Percentiles rank a stretch among this genome's conserved stretches.
Conservation (phyloP, 192 early-diverging fungal genomes). For the Phycomyces blakesleeanus region DNA sequence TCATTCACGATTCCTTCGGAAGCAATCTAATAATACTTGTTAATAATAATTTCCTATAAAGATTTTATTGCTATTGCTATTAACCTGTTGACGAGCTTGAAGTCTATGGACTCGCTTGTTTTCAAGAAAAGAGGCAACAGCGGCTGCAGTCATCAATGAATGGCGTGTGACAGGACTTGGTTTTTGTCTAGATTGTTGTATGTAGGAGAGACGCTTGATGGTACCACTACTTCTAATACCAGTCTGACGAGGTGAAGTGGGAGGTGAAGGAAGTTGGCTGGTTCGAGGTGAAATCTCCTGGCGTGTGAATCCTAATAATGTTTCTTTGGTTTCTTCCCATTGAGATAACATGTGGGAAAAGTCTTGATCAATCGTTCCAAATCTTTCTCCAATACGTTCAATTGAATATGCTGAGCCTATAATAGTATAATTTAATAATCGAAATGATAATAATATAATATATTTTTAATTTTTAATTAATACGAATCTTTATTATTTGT, state of each 20-base stretch:
- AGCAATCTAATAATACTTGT: not conserved
- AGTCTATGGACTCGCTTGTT: not conserved
- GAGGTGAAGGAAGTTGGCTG: conserved; percentile 20
- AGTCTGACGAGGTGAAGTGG: conserved; percentile 14
- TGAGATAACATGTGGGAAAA: conserved; percentile 41
- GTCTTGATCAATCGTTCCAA: conserved; percentile 37
- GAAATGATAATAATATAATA: not conserved
- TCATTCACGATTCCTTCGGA: not conserved
- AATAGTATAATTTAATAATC: not conserved
- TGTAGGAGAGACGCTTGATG: not conserved
- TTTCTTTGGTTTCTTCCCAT: conserved; percentile 46
- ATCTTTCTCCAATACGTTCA: conserved; percentile 17
- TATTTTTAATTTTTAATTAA: too few species aligned
- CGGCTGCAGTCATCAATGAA: not conserved
- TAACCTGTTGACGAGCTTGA: not conserved
- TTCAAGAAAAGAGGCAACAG: not conserved
- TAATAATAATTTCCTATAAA: not conserved
- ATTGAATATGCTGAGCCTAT: conserved; percentile 3
- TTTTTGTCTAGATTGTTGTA: conserved; percentile 2
- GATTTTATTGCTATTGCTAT: not conserved
- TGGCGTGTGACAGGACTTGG: not conserved
- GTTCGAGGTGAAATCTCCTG: not conserved
- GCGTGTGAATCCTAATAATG: conserved; percentile 34
- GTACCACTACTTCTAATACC: not conserved
- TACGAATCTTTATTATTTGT: too few species aligned